phyloP scores from a whole-genome alignment of 1,284 basidiomycete genomes.

The Leccinum pachyderme region DNA sequence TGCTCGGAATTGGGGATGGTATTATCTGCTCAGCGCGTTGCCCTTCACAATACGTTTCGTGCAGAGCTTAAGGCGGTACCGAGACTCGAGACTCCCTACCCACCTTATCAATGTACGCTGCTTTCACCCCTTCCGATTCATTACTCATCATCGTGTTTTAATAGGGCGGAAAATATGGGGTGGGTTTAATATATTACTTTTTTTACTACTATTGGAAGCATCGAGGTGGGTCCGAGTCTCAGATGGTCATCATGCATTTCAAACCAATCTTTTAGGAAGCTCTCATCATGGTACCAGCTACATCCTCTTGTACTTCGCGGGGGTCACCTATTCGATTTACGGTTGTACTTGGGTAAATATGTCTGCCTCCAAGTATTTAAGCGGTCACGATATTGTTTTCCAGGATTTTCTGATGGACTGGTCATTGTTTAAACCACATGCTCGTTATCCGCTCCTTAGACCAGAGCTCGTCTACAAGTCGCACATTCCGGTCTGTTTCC shows the following conservation, averaged over 20 bases:
- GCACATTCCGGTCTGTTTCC: slow-evolving; percentile 50
- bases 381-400: not conserved
- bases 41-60: slow-evolving; percentile 76
- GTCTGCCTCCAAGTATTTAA: not conserved
- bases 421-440: slow-evolving; percentile 67
- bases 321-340: slow-evolving; percentile 65
- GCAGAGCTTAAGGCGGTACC: slow-evolving; percentile 85
- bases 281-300: slow-evolving; percentile 50
- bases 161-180: slow-evolving; percentile 78
- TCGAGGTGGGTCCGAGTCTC: slow-evolving; percentile 45
- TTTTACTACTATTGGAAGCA: slow-evolving; percentile 76
- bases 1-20: slow-evolving; percentile 50
- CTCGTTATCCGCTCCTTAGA: slow-evolving; percentile 64
- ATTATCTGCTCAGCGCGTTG: slow-evolving; percentile 53
- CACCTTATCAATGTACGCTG: slow-evolving; percentile 83
- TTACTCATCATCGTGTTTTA: slow-evolving; percentile 1
- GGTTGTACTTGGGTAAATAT: slow-evolving; percentile 74
- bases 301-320: slow-evolving; percentile 65
- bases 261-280: slow-evolving; percentile 1
- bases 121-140: slow-evolving; percentile 1
- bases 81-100: slow-evolving; percentile 69
- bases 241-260: not conserved
- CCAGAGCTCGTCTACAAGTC: slow-evolving; percentile 71
- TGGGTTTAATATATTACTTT: slow-evolving; percentile 62
- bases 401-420: slow-evolving; percentile 82